Conservation (phyloP, 768 basidiomycete genomes). For the Antrodiella citrinella region DNA sequence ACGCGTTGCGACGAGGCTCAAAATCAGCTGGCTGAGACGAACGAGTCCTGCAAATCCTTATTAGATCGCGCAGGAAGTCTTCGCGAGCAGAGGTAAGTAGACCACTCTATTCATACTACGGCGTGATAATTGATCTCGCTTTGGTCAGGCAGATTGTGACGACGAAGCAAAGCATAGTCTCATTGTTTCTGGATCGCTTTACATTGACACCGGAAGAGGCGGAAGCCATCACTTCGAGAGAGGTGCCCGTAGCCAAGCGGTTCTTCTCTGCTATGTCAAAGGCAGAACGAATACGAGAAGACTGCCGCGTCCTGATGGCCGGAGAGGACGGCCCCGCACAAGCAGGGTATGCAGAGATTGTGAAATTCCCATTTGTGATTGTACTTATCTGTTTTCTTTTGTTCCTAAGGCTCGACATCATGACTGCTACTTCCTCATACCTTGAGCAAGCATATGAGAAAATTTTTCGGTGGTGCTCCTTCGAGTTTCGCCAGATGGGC, state of each 20-base stretch:
- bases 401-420: slow-evolving; percentile 69
- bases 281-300: slow-evolving; percentile 71
- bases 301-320: slow-evolving; percentile 81
- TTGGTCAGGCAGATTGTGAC: slow-evolving; percentile 56
- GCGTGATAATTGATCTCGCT: slow-evolving; percentile 6
- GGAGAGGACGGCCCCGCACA: slow-evolving; percentile 75
- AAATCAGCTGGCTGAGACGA: slow-evolving; percentile 62
- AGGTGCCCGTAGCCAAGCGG: slow-evolving; percentile 61
- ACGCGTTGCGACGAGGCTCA: slow-evolving; percentile 78
- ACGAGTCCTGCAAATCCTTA: slow-evolving; percentile 67
- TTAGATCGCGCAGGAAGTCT: slow-evolving; percentile 79
- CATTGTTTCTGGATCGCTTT: slow-evolving; percentile 77
- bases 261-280: slow-evolving; percentile 89
- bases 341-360: slow-evolving; percentile 69
- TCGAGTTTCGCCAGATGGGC: slow-evolving; percentile 77
- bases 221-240: slow-evolving; percentile 67
- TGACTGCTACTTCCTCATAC: slow-evolving; percentile 70
- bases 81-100: slow-evolving; percentile 57
- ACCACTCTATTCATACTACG: background rate
- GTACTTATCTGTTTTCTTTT: too few species aligned
- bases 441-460: slow-evolving; percentile 90
- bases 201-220: slow-evolving; percentile 71
- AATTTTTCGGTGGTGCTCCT: slow-evolving; percentile 75
- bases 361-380: background rate
- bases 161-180: slow-evolving; percentile 63